Evolutionary conservation across 2,329 filamentous ascomycete genomes (phyloP), one percentile per base, ranked within the genome.

Genomic region (Fusarium falciforme): DNA sequence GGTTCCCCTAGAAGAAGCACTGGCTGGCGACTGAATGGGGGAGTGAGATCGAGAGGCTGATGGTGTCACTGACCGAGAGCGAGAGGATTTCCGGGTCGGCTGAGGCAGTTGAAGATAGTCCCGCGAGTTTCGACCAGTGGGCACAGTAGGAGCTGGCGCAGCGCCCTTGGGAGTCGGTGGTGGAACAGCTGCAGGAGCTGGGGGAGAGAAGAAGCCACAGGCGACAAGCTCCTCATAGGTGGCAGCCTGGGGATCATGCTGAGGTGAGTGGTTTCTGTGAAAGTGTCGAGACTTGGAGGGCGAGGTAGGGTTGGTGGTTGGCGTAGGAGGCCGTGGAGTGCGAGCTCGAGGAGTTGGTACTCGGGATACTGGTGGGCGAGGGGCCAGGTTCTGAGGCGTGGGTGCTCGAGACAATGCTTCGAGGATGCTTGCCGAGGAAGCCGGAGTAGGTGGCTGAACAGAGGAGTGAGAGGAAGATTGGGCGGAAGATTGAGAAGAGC

Each of bases 1-100:
- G 60, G 85, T 89, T 58, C 89, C 88, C 35, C 87, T 83, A 5
- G 81, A 84, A 16, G 80, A 83, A 35, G 71, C 78, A 65, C 82
- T 83, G 20, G 77, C 76, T 25, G 81, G 81, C n/a, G 82, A 82
- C 57, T 74, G 78, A n/a, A 80, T 70, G 40, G 76, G 76, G 57
- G 75, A 77, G 25, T 70, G 40, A 8, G 68, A 66, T 52, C 68
- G 72, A 29, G 74, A 77, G 40, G 64, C 44, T 8, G 71, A 71
- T 7, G 79, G 76, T 14, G 78, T 76, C 40, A 54, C 69, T 54
- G 76, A 64, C 42, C 71, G 67, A 61, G 76, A 70, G 7, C 42
- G 42, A 27, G 42, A 47, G 22, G 42, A 47, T 79, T 67, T 27
- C 79, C 77, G 47, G 16, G 25, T 79, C 12, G 79, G 77, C 12